Conservation (phyloP, 2,329 filamentous ascomycete species). For the Monosporascus sp. region DNA sequence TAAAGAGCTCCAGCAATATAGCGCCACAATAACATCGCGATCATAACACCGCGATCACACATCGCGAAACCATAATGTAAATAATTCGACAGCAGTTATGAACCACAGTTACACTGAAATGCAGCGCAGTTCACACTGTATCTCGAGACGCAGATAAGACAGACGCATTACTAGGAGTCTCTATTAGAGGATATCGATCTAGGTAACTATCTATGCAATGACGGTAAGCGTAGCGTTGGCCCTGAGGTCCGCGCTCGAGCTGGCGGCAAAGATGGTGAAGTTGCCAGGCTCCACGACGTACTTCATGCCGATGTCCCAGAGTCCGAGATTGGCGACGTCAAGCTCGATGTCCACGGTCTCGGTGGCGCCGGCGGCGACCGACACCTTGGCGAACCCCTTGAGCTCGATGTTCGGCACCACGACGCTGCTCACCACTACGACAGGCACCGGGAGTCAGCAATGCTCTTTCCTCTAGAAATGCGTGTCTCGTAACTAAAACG, state of each 20-base stretch:
- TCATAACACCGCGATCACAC: too few relatives aligned
- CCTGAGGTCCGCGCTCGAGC: slow-evolving; percentile 50
- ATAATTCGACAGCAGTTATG: too few relatives aligned
- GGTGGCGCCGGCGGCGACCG: slow-evolving; percentile 54
- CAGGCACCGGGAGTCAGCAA: too few relatives aligned
- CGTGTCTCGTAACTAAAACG: too few relatives aligned
- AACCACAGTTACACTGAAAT: too few relatives aligned
- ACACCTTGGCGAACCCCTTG: slow-evolving; percentile 63
- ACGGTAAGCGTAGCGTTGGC: slow-evolving; percentile 53
- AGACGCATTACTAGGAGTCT: not conserved
- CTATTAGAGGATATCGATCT: not conserved
- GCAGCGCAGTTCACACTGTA: not conserved
- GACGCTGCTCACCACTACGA: slow-evolving; percentile 47
- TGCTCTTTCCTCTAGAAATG: too few relatives aligned
- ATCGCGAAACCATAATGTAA: too few relatives aligned
- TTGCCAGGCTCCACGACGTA: slow-evolving; percentile 70
- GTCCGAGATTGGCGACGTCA: slow-evolving; percentile 42
- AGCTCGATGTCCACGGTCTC: slow-evolving; percentile 44
- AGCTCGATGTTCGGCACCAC: slow-evolving; percentile 60
- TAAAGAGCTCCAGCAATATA: too few relatives aligned
- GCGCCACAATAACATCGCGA: too few relatives aligned
- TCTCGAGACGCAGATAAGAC: not conserved
- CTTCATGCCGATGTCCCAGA: slow-evolving; percentile 57
- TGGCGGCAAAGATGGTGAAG: slow-evolving; percentile 59
- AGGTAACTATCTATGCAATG: slow-evolving; percentile 9